phyloP scores from a whole-genome alignment of 371 early-diverging fungal species.

The Capillidium rhysosporum region DNA sequence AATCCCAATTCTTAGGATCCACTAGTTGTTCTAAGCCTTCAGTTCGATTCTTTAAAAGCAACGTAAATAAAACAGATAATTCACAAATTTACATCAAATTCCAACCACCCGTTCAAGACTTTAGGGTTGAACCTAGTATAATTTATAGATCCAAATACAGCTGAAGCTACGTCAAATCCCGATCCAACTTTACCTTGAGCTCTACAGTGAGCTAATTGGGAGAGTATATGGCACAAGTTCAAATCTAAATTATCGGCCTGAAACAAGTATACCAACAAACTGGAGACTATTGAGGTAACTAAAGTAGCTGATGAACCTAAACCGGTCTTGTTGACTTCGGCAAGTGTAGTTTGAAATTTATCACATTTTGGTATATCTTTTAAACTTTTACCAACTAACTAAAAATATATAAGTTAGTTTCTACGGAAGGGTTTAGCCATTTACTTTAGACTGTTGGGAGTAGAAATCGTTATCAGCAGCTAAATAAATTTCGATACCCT shows the following conservation, averaged over 20 bases:
- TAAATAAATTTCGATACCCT: constrained; percentile 44
- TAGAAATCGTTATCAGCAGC: constrained; percentile 89
- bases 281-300: constrained; percentile 63
- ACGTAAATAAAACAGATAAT: not conserved
- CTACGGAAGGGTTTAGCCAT: not conserved
- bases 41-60: not conserved
- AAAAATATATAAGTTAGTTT: no score
- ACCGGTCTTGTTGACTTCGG: constrained; percentile 80
- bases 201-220: constrained; percentile 82
- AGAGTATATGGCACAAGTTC: constrained; percentile 40
- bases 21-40: not conserved
- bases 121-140: constrained; percentile 68
- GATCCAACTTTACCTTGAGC: constrained; percentile 95
- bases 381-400: no score
- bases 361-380: no score
- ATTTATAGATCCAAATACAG: constrained; percentile 71
- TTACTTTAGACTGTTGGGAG: constrained; percentile 56
- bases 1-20: constrained; percentile 39
- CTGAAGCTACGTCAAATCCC: constrained; percentile 90
- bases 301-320: constrained; percentile 89
- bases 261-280: constrained; percentile 50
- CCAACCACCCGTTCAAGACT: constrained; percentile 20
- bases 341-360: constrained; percentile 32
- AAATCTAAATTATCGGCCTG: constrained; percentile 13
- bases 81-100: not conserved